Conservation (phyloP, 331 rosid genomes). For the Prunus yedoensis region DNA sequence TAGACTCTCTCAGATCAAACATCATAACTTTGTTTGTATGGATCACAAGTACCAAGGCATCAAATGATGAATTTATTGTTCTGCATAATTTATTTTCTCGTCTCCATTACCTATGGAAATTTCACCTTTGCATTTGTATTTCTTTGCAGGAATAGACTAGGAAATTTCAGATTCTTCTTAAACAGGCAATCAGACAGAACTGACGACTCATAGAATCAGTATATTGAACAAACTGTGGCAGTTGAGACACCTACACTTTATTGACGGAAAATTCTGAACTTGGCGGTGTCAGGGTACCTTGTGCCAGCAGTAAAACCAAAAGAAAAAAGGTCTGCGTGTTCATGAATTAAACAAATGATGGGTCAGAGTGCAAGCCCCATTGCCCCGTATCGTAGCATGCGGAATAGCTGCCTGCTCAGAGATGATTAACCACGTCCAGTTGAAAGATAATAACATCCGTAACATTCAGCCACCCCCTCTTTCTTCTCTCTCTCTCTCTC, state of each 20-base stretch:
- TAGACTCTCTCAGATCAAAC: neutral
- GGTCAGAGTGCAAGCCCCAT: constrained; percentile 5
- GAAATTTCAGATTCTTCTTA: constrained; percentile 27
- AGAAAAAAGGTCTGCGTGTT: constrained; percentile 11
- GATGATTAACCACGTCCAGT: constrained; percentile 12
- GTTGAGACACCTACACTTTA: constrained; percentile 13
- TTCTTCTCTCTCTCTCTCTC: no score
- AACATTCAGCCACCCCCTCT: neutral
- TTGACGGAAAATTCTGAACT: constrained; percentile 19
- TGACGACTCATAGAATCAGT: constrained; percentile 26
- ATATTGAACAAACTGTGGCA: constrained; percentile 22
- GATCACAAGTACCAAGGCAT: constrained; percentile 1
- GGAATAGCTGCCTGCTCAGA: constrained; percentile 19
- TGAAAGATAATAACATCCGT: constrained; percentile 18
- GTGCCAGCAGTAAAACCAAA: constrained; percentile 25
- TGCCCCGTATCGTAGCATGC: constrained; percentile 10
- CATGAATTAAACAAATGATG: constrained; percentile 20
- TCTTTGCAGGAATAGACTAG: constrained; percentile 30
- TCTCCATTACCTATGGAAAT: neutral
- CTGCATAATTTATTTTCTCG: neutral
- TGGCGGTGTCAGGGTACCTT: constrained; percentile 23
- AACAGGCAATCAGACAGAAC: constrained; percentile 32
- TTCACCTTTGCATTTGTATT: neutral
- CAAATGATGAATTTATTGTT: neutral
- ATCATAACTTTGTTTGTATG: neutral